These are phyloP conservation scores for Lipomyces chichibuensis DNA, from an alignment of 805 yeast species.

Conservation along the genomic window DNA sequence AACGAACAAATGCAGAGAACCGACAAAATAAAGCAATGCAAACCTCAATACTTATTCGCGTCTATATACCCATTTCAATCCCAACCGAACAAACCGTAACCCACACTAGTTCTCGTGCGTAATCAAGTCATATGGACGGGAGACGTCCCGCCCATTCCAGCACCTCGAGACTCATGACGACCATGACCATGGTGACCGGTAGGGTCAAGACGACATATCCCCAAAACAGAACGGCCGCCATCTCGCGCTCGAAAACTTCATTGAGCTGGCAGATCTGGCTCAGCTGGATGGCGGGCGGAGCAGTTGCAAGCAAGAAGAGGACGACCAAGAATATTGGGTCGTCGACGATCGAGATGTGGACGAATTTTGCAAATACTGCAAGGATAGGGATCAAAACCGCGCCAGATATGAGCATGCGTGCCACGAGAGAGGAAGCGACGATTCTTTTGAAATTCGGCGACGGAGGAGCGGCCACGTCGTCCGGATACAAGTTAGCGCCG, in stretches of 20 bases:
- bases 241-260: constrained; percentile 62
- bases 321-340: constrained; percentile 66
- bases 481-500: constrained; percentile 64
- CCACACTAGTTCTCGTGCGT: neutral
- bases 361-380: constrained; percentile 55
- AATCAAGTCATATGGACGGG: constrained; percentile 12
- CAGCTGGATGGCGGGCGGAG: constrained; percentile 71
- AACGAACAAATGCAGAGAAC: neutral
- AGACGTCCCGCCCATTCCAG: constrained; percentile 53
- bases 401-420: constrained; percentile 66
- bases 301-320: constrained; percentile 59
- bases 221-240: constrained; percentile 70
- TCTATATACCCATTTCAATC: neutral
- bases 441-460: constrained; percentile 43
- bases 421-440: constrained; percentile 56
- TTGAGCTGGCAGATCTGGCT: constrained; percentile 67
- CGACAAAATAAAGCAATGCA: neutral
- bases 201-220: constrained; percentile 64
- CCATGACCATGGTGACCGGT: constrained; percentile 61
- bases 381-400: constrained; percentile 57
- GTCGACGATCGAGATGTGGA: constrained; percentile 52
- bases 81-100: neutral
- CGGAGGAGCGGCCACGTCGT: constrained; percentile 49
- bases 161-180: constrained; percentile 57
- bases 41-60: neutral